These are phyloP conservation scores for Epicoccum nigrum DNA, from an alignment of 2,329 filamentous ascomycete genomes.

Conservation along the genomic window DNA sequence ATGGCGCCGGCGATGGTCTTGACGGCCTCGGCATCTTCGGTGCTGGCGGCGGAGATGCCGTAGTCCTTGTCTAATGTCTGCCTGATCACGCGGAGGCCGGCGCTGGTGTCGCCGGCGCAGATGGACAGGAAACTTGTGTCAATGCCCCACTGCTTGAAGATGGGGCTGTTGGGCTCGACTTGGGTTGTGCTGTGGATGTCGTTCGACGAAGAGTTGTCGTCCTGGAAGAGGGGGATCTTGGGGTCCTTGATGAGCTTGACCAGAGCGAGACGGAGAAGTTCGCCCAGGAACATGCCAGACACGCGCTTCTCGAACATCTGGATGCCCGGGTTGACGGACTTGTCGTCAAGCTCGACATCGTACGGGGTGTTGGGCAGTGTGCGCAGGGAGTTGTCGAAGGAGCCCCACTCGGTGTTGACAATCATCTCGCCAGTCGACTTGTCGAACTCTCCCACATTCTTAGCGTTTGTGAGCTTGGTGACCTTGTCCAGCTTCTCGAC, in stretches of 20 bases:
- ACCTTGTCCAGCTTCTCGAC: slow-evolving; percentile 89
- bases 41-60: slow-evolving; percentile 74
- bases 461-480: slow-evolving; percentile 68
- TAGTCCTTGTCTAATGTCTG: slow-evolving; percentile 79
- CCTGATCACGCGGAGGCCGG: slow-evolving; percentile 74
- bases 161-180: slow-evolving; percentile 59
- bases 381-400: slow-evolving; percentile 91
- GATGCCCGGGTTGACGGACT: slow-evolving; percentile 87
- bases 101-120: slow-evolving; percentile 78
- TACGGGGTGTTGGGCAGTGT: slow-evolving; percentile 86
- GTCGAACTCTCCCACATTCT: slow-evolving; percentile 67
- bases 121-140: slow-evolving; percentile 91
- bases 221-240: slow-evolving; percentile 73
- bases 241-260: slow-evolving; percentile 73
- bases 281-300: slow-evolving; percentile 96
- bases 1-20: slow-evolving; percentile 83
- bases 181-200: slow-evolving; percentile 70
- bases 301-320: slow-evolving; percentile 99
- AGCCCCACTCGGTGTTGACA: slow-evolving; percentile 97
- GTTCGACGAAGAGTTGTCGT: slow-evolving; percentile 74
- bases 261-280: slow-evolving; percentile 82
- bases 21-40: slow-evolving; percentile 87
- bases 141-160: slow-evolving; percentile 84
- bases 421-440: slow-evolving; percentile 90
- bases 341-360: slow-evolving; percentile 77